Conservation (phyloP, 176 grass and related monocot species). For the Aegilops sharonensis region DNA sequence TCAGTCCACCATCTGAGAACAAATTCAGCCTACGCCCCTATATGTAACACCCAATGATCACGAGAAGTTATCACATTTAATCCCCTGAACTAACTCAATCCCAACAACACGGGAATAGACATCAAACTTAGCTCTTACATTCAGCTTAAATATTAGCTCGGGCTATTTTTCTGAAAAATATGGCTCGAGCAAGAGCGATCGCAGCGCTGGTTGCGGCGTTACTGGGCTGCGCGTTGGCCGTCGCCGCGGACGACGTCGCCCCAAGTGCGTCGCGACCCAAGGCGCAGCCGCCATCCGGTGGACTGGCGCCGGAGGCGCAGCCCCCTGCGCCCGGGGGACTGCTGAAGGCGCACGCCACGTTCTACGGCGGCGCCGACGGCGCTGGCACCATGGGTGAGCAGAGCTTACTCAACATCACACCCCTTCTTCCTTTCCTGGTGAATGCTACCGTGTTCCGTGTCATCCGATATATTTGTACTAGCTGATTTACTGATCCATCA, state of each 20-base stretch:
- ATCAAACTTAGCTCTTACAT: not conserved
- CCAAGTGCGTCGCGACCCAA: not conserved
- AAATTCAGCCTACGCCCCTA: not conserved
- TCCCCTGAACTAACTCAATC: not conserved
- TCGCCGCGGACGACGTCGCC: not conserved
- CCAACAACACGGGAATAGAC: not conserved
- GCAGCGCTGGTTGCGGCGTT: not conserved
- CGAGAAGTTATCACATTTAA: not conserved
- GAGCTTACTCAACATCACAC: not conserved
- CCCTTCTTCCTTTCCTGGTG: not conserved
- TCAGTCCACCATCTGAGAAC: not conserved
- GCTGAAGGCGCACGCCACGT: slow-evolving; percentile 25
- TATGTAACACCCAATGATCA: not conserved
- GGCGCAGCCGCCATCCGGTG: not conserved
- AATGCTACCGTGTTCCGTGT: not conserved
- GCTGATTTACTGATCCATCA: not conserved
- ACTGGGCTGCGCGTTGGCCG: not conserved
- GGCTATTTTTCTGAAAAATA: not conserved
- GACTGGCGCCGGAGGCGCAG: not conserved
- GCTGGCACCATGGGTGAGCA: slow-evolving; percentile 32
- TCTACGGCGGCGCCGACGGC: slow-evolving; percentile 39
- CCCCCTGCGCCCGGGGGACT: not conserved
- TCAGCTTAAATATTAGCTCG: not conserved
- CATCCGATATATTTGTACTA: not conserved
- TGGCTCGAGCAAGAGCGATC: not conserved